Conservation (phyloP, 495 filamentous ascomycete genomes). For the Penicillium robsamsonii region DNA sequence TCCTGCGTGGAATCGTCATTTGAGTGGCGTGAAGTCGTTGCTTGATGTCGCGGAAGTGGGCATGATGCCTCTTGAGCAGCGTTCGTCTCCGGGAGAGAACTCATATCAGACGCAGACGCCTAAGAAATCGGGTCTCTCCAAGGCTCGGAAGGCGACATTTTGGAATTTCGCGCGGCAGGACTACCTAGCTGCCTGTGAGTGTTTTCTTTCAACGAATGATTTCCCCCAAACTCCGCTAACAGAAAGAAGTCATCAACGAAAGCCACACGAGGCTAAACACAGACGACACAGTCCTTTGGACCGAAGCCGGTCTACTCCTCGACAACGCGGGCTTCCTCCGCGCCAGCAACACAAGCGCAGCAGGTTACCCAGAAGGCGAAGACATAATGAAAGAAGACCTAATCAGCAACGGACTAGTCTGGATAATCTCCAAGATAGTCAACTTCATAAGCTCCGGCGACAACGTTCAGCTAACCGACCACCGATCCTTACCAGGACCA, state of each 20-base stretch:
- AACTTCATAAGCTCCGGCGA: slow-evolving; percentile 59
- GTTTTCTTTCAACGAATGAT: background rate
- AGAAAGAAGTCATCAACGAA: slow-evolving; percentile 56
- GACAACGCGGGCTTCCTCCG: slow-evolving; percentile 54
- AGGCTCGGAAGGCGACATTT: slow-evolving; percentile 58
- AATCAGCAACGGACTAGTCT: slow-evolving; percentile 60
- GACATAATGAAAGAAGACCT: slow-evolving; percentile 59
- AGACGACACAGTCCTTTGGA: slow-evolving; percentile 59
- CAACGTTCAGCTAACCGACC: slow-evolving; percentile 38
- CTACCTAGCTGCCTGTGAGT: slow-evolving; percentile 62
- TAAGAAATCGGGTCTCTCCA: slow-evolving; percentile 45
- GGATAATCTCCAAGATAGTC: slow-evolving; percentile 61
- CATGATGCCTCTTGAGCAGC: slow-evolving; percentile 57
- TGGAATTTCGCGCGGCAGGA: slow-evolving; percentile 68
- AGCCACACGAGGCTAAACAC: slow-evolving; percentile 59
- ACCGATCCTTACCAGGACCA: slow-evolving; percentile 36
- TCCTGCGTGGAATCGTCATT: slow-evolving; percentile 61
- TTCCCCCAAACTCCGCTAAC: slow-evolving; percentile 4
- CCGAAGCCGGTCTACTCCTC: slow-evolving; percentile 58
- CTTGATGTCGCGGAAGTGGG: slow-evolving; percentile 62
- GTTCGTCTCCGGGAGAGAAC: slow-evolving; percentile 36
- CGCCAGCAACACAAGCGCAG: slow-evolving; percentile 48
- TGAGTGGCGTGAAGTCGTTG: slow-evolving; percentile 61
- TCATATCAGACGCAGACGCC: slow-evolving; percentile 26
- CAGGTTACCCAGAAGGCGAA: slow-evolving; percentile 48